A percentile compares a stretch with the other conserved stretches of the same genome.
Evolutionary conservation across 768 basidiomycete genomes (phyloP).

Genomic region (Macrolepiota fuliginosa): DNA sequence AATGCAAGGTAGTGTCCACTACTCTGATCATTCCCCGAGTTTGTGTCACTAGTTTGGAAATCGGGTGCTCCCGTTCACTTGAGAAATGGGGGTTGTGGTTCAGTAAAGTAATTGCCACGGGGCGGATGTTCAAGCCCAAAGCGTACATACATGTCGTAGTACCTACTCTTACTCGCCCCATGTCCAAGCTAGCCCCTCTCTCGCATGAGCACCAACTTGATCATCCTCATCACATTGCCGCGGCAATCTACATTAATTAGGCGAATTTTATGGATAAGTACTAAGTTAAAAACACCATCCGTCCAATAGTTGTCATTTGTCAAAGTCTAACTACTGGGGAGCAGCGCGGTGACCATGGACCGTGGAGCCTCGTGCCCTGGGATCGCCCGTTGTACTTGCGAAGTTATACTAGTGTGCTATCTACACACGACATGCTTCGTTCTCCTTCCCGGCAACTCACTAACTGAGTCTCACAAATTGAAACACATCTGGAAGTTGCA

Average conservation of each 20-base stretch:
- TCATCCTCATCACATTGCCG: neutral
- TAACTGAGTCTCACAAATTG: neutral
- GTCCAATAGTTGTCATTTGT: slow-evolving; percentile 10
- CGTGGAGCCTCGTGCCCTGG: neutral
- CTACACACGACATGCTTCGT: neutral
- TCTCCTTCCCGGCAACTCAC: neutral
- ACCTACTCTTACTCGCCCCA: neutral
- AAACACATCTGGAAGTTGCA: neutral
- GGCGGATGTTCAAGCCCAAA: neutral
- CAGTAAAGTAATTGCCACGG: neutral
- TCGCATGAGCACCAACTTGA: neutral
- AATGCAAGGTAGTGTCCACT: neutral
- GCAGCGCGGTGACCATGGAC: slow-evolving; percentile 12
- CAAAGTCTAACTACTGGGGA: slow-evolving; percentile 11
- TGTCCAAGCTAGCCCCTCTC: neutral
- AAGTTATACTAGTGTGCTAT: neutral
- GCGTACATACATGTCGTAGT: neutral
- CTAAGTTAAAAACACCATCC: neutral
- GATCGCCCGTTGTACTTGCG: neutral
- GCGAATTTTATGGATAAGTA: neutral
- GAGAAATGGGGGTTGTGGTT: neutral
- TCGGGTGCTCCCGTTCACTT: neutral
- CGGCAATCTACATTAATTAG: neutral
- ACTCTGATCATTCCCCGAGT: neutral
- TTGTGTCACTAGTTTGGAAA: neutral